These are phyloP conservation scores for Phytopythium delawarense DNA, from an alignment of 352 stramenopile species.

Conservation along the genomic window DNA sequence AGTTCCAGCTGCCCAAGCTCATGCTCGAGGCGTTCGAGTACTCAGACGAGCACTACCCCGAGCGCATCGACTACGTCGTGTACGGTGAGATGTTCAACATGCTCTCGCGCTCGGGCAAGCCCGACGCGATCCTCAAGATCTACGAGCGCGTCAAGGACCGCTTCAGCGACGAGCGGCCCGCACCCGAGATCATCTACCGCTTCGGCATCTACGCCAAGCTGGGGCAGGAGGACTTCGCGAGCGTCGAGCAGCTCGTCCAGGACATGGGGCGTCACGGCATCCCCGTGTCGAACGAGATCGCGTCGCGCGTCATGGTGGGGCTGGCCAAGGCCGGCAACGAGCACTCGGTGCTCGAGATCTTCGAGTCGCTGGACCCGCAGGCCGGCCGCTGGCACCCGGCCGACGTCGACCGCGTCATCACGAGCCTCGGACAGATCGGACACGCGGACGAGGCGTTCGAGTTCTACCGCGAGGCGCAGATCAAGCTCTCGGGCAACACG, in stretches of 20 bases:
- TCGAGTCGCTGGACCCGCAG: slow-evolving; percentile 21
- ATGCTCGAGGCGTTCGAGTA: slow-evolving; percentile 36
- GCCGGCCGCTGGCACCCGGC: slow-evolving; percentile 36
- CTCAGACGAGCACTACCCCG: slow-evolving; percentile 29
- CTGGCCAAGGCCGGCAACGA: slow-evolving; percentile 28
- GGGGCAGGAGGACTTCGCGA: slow-evolving; percentile 24
- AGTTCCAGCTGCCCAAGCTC: slow-evolving; percentile 21
- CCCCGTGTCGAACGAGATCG: slow-evolving; percentile 35
- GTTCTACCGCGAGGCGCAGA: slow-evolving; percentile 48
- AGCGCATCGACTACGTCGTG: slow-evolving; percentile 27
- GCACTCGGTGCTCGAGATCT: slow-evolving; percentile 31
- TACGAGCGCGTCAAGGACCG: slow-evolving; percentile 25
- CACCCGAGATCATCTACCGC: slow-evolving; percentile 58
- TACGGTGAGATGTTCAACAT: slow-evolving; percentile 44
- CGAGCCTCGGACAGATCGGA: slow-evolving; percentile 32
- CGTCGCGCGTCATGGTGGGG: slow-evolving; percentile 39
- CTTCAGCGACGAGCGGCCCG: slow-evolving; percentile 19
- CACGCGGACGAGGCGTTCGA: slow-evolving; percentile 44
- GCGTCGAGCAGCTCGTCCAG: slow-evolving; percentile 22
- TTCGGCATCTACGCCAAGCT: slow-evolving; percentile 46
- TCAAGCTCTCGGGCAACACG: slow-evolving; percentile 37
- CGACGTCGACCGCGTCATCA: slow-evolving; percentile 49
- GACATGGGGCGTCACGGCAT: slow-evolving; percentile 30
- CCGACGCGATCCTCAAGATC: slow-evolving; percentile 18
- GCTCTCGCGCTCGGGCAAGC: slow-evolving; percentile 18